A percentile compares a stretch with the other conserved stretches of the same genome.
phyloP scores from a whole-genome alignment of 106 monocot species.

The Dioscorea dumetorum region DNA sequence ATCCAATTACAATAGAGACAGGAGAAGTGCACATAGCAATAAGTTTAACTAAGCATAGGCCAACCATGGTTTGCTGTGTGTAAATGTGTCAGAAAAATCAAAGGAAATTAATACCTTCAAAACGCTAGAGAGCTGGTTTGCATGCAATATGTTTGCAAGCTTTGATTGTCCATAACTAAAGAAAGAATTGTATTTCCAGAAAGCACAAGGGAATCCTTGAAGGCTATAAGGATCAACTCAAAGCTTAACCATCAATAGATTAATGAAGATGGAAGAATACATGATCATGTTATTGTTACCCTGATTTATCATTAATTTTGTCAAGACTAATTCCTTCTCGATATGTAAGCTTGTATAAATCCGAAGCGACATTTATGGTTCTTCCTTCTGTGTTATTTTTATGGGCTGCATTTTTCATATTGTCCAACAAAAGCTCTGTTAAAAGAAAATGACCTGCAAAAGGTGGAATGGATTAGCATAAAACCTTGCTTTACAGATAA shows the following conservation, averaged over 20 bases:
- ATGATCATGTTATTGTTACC: neutral
- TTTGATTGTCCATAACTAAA: slow-evolving; percentile 74
- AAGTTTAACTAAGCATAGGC: neutral
- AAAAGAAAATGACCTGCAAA: slow-evolving; percentile 68
- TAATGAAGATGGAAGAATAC: too few species aligned
- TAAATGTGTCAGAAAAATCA: neutral
- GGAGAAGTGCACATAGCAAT: neutral
- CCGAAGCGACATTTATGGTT: slow-evolving; percentile 26
- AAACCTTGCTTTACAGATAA: too few species aligned
- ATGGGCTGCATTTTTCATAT: slow-evolving; percentile 37
- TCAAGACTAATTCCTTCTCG: slow-evolving; percentile 18
- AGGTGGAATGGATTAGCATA: neutral
- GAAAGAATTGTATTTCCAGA: slow-evolving; percentile 26
- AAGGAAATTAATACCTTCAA: slow-evolving; percentile 38
- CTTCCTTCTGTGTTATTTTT: slow-evolving; percentile 41
- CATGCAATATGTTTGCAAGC: slow-evolving; percentile 70
- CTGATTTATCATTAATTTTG: slow-evolving; percentile 12
- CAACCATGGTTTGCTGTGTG: neutral
- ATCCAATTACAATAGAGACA: neutral
- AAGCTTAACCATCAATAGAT: too few species aligned
- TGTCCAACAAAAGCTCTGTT: slow-evolving; percentile 63
- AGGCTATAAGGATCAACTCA: too few species aligned
- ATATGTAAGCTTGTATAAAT: slow-evolving; percentile 1
- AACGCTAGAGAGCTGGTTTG: slow-evolving; percentile 42
- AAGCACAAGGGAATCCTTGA: neutral